A percentile compares a stretch with the other conserved stretches of the same genome.
Evolutionary conservation across 148 eudicot species (phyloP).

Genomic region (Camellia japonica): DNA sequence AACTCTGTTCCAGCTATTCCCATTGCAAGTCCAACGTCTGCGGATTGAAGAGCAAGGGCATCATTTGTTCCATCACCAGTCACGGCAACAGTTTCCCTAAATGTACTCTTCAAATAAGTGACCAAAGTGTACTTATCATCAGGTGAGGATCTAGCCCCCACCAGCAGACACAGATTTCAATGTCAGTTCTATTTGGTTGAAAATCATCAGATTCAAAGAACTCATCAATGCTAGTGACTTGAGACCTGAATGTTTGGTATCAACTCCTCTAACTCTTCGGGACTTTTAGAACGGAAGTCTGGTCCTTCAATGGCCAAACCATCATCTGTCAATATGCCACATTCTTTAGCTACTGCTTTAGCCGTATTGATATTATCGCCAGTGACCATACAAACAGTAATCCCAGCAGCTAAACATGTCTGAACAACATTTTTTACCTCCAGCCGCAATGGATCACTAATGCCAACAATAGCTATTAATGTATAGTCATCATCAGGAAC

Average conservation of each 20-base stretch:
- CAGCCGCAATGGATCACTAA: too few relatives aligned
- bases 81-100: constrained; percentile 65
- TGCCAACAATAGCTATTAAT: too few relatives aligned
- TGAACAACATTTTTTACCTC: too few relatives aligned
- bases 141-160: constrained; percentile 78
- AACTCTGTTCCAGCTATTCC: constrained; percentile 92
- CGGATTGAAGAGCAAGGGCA: constrained; percentile 81
- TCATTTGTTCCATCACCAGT: constrained; percentile 93
- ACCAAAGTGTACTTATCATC: constrained; percentile 68
- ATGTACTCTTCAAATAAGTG: constrained; percentile 40
- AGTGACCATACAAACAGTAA: too few relatives aligned
- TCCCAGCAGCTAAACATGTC: too few relatives aligned
- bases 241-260: constrained; percentile 72
- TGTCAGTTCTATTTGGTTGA: too few relatives aligned
- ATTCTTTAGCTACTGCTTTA: constrained; percentile 89
- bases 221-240: too few relatives aligned
- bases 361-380: constrained; percentile 96
- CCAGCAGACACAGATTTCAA: constrained; percentile 28
- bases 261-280: constrained; percentile 49
- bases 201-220: too few relatives aligned
- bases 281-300: constrained; percentile 47
- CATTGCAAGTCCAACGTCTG: constrained; percentile 91
- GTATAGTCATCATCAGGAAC: too few relatives aligned
- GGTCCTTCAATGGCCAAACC: constrained; percentile 87
- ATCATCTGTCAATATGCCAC: constrained; percentile 72